These are phyloP conservation scores for Lichenothelia convexa DNA, from an alignment of 495 filamentous ascomycete species.

Conservation along the genomic window DNA sequence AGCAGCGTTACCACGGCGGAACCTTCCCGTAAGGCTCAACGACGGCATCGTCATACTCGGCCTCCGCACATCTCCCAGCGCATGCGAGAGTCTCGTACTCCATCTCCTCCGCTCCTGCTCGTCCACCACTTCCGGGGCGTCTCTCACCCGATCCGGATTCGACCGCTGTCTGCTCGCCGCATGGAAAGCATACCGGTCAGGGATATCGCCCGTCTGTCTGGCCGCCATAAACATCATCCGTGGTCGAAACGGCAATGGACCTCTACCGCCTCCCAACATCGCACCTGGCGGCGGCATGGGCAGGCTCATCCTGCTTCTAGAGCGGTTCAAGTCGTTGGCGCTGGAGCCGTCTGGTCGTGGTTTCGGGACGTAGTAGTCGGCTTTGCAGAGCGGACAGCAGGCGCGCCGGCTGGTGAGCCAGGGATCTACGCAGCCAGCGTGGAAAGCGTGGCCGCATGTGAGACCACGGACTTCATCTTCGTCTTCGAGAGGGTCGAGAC, in stretches of 20 bases:
- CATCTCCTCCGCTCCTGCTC: no score
- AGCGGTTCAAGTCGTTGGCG: slow-evolving; percentile 1
- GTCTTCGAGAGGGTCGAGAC: slow-evolving; percentile 81
- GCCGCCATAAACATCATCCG: neutral
- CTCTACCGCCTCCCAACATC: slow-evolving; percentile 2
- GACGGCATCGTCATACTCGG: neutral
- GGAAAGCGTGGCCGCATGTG: slow-evolving; percentile 91
- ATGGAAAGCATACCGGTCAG: neutral
- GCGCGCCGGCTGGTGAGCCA: slow-evolving; percentile 88
- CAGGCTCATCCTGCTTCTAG: neutral
- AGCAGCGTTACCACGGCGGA: neutral
- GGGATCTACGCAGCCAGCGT: slow-evolving; percentile 82
- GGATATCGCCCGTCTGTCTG: neutral
- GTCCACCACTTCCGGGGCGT: no score
- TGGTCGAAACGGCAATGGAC: neutral
- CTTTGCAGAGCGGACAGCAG: slow-evolving; percentile 93
- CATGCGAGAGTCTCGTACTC: no score
- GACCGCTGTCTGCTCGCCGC: neutral
- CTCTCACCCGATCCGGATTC: no score
- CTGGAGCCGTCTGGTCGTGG: slow-evolving; percentile 41
- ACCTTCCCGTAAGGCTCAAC: neutral
- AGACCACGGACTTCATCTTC: slow-evolving; percentile 90
- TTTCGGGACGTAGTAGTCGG: slow-evolving; percentile 87
- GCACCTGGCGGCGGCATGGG: slow-evolving; percentile 1
- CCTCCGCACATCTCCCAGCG: neutral